Percentiles rank a stretch among this genome's conserved stretches.
Conservation (phyloP, 306 rosid genomes). For the Trifolium pratense region DNA sequence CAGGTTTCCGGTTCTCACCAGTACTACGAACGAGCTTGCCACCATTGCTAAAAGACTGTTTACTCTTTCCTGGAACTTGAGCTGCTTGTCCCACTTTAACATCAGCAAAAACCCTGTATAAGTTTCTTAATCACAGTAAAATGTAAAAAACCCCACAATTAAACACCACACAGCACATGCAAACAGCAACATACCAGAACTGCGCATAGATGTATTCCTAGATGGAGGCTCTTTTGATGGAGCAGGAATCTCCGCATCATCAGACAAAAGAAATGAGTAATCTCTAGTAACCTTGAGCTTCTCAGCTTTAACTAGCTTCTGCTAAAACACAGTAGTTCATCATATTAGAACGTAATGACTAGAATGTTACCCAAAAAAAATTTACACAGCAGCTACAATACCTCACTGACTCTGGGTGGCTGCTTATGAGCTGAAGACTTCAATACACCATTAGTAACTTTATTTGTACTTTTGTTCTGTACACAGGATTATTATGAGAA, state of each 20-base stretch:
- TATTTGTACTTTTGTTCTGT: conserved; percentile 61
- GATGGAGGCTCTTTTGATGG: conserved; percentile 59
- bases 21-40: conserved; percentile 45
- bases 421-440: conserved; percentile 48
- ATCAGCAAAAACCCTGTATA: conserved; percentile 66
- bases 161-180: conserved; percentile 33
- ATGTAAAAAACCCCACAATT: conserved; percentile 44
- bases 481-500: conserved; percentile 46
- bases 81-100: conserved; percentile 66
- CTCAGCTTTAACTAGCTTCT: conserved; percentile 66
- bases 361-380: conserved; percentile 10
- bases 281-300: conserved; percentile 84
- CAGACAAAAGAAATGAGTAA: conserved; percentile 84
- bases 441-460: conserved; percentile 51
- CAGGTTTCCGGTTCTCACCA: conserved; percentile 53
- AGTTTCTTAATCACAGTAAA: conserved; percentile 56
- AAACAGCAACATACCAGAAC: conserved; percentile 61
- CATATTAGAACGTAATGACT: conserved; percentile 24
- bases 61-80: conserved; percentile 56
- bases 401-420: conserved; percentile 65
- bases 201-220: conserved; percentile 44
- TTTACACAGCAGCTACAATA: conserved; percentile 42
- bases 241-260: conserved; percentile 73
- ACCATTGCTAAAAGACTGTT: conserved; percentile 52
- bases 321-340: conserved; percentile 45